Evolutionary conservation across 2,329 filamentous ascomycete species (phyloP).

Genomic region (Colletotrichum lupini): DNA sequence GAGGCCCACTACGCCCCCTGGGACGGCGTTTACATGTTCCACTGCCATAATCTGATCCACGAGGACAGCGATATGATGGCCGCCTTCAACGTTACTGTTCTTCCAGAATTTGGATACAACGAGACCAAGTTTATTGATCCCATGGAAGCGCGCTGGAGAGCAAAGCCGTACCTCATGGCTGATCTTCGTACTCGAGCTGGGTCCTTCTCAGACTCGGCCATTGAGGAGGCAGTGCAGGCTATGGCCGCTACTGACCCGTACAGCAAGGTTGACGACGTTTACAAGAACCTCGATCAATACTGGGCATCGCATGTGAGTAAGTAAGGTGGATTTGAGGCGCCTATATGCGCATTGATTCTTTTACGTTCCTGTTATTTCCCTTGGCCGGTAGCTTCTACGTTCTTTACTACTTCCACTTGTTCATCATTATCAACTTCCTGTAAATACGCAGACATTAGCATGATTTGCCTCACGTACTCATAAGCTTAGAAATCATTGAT

Average conservation of each 20-base stretch:
- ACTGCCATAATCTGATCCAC: conserved; percentile 53
- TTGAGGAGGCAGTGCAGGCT: not conserved
- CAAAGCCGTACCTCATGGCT: conserved; percentile 12
- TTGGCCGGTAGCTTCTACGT: not conserved
- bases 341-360: not conserved
- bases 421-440: not conserved
- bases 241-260: conserved; percentile 19
- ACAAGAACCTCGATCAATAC: conserved; percentile 14
- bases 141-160: conserved; percentile 21
- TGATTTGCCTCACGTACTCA: too few species aligned
- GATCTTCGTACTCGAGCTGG: conserved; percentile 15
- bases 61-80: conserved; percentile 60
- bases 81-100: conserved; percentile 55
- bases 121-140: conserved; percentile 25
- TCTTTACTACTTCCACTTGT: not conserved
- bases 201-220: conserved; percentile 5
- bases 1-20: conserved; percentile 19
- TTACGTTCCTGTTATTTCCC: not conserved
- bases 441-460: not conserved
- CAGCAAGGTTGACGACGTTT: conserved; percentile 9
- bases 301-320: not conserved
- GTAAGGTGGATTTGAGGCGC: too few species aligned
- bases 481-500: too few species aligned
- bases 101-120: conserved; percentile 43
- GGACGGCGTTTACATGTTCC: conserved; percentile 12